Evolutionary conservation across 768 basidiomycete genomes (phyloP).

Genomic region (Dacryopinax spathularia): DNA sequence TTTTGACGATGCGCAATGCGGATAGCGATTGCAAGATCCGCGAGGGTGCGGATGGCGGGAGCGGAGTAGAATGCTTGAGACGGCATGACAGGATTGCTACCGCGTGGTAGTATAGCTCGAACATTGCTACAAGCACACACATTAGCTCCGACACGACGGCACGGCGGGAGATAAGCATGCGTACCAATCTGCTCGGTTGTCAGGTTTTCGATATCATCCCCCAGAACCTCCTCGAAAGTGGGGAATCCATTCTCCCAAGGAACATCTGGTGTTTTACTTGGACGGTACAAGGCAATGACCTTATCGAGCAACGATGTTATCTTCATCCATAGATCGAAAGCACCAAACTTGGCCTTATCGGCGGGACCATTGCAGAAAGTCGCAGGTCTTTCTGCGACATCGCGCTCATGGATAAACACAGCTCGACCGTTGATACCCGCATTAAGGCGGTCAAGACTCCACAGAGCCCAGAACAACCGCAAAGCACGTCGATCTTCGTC

Average conservation of each 20-base stretch:
- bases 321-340: neutral
- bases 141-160: neutral
- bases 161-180: neutral
- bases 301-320: neutral
- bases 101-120: neutral
- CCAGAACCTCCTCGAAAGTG: neutral
- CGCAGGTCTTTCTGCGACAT: neutral
- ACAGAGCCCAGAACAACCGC: neutral
- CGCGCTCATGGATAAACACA: neutral
- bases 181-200: neutral
- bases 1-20: neutral
- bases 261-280: neutral
- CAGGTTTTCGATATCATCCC: neutral
- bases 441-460: neutral
- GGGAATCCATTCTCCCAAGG: neutral
- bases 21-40: neutral
- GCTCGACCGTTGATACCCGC: slow-evolving; percentile 1
- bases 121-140: neutral
- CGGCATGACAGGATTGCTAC: neutral
- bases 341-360: neutral
- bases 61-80: neutral
- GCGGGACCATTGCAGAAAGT: neutral
- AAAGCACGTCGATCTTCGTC: neutral
- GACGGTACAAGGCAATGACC: neutral
- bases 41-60: neutral